These are phyloP conservation scores for Geoglossum glabrum DNA, from an alignment of 495 filamentous ascomycete genomes.

Conservation along the genomic window DNA sequence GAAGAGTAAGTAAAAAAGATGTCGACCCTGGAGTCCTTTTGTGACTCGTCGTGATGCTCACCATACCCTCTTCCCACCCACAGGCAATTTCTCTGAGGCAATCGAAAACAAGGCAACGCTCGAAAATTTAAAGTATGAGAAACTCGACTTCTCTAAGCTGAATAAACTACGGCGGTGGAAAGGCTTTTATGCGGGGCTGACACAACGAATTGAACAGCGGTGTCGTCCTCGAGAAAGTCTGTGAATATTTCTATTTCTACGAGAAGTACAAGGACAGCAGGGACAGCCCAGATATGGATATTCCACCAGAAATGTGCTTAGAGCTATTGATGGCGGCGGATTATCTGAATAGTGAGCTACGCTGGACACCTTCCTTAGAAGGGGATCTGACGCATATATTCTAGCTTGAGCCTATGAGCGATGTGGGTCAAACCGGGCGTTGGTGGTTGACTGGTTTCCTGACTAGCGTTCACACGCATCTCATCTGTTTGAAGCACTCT, in stretches of 20 bases:
- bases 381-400: neutral
- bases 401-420: neutral
- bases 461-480: neutral
- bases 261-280: slow-evolving; percentile 55
- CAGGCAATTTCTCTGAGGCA: slow-evolving; percentile 55
- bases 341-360: slow-evolving; percentile 35
- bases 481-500: too few relatives aligned
- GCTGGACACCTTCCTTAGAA: neutral
- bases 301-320: slow-evolving; percentile 53
- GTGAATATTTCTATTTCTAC: slow-evolving; percentile 80
- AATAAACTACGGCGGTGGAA: neutral
- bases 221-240: slow-evolving; percentile 70
- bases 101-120: slow-evolving; percentile 42
- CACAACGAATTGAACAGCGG: slow-evolving; percentile 18
- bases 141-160: neutral
- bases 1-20: slow-evolving; percentile 47
- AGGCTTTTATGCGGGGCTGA: neutral
- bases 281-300: slow-evolving; percentile 82
- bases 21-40: too few relatives aligned
- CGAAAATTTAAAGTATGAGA: slow-evolving; percentile 51
- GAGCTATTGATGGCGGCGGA: slow-evolving; percentile 70
- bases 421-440: neutral
- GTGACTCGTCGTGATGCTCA: neutral
- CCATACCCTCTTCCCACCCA: neutral
- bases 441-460: neutral